Evolutionary conservation across 2,329 filamentous ascomycete genomes (phyloP).

Genomic region (Didymella lethalis): DNA sequence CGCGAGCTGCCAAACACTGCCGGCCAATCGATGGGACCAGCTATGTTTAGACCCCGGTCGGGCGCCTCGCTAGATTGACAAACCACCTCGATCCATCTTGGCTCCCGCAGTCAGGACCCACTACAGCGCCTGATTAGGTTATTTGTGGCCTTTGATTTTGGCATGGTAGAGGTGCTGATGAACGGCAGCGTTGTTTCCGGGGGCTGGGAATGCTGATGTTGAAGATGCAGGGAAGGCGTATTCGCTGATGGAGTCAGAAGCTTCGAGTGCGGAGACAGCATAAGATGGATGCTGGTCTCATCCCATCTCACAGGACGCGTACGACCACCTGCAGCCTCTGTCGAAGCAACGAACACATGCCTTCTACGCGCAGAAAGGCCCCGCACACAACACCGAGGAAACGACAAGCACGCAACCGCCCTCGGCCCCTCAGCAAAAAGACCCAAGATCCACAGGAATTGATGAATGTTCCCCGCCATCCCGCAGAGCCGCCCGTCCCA

Average conservation of each 20-base stretch:
- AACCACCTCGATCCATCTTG: slow-evolving; percentile 2
- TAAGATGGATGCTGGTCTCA: background rate
- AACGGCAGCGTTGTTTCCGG: slow-evolving; percentile 16
- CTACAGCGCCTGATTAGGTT: slow-evolving; percentile 25
- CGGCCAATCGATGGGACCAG: slow-evolving; percentile 7
- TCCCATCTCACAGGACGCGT: background rate
- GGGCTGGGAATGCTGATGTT: slow-evolving; percentile 3
- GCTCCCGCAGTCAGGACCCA: slow-evolving; percentile 10
- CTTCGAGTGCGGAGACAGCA: background rate
- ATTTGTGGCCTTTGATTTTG: slow-evolving; percentile 15
- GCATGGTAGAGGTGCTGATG: background rate
- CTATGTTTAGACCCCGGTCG: slow-evolving; percentile 14
- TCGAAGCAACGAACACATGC: background rate
- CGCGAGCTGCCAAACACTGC: background rate
- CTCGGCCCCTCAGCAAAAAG: slow-evolving; percentile 6
- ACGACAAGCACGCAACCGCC: slow-evolving; percentile 15
- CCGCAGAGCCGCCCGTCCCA: slow-evolving; percentile 44
- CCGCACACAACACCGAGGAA: slow-evolving; percentile 2
- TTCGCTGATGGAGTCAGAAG: background rate
- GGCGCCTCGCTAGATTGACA: slow-evolving; percentile 20
- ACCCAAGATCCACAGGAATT: slow-evolving; percentile 6
- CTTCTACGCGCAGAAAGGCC: background rate
- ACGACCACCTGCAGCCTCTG: background rate
- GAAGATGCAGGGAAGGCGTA: background rate
- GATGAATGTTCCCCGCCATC: slow-evolving; percentile 17